phyloP scores from a whole-genome alignment of 805 yeast genomes.

The Komagataella pastoris region DNA sequence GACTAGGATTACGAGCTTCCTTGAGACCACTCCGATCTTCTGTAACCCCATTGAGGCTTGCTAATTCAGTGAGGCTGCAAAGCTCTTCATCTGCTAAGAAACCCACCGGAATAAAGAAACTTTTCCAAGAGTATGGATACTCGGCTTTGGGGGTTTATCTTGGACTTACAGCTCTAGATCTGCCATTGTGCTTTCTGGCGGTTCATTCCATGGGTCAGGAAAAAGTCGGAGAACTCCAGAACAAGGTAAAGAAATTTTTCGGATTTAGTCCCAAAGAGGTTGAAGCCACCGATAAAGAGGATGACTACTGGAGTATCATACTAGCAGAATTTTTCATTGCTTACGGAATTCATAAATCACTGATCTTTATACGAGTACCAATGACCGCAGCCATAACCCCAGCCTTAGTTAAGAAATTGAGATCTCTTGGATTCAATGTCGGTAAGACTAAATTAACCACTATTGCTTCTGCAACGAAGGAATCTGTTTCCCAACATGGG shows the following conservation, averaged over 20 bases:
- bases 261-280: conserved; percentile 38
- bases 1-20: neutral
- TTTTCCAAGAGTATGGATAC: conserved; percentile 81
- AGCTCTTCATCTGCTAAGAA: conserved; percentile 11
- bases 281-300: conserved; percentile 7
- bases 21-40: neutral
- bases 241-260: conserved; percentile 39
- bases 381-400: conserved; percentile 91
- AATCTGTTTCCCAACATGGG: conserved; percentile 13
- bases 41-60: neutral
- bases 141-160: conserved; percentile 81
- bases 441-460: conserved; percentile 37
- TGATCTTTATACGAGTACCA: conserved; percentile 77
- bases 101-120: conserved; percentile 39
- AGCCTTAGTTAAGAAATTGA: conserved; percentile 46
- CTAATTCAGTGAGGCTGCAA: neutral
- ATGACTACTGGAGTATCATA: conserved; percentile 17
- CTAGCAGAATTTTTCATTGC: conserved; percentile 84
- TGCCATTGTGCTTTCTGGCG: conserved; percentile 68
- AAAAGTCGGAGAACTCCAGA: conserved; percentile 53
- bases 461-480: conserved; percentile 18
- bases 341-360: conserved; percentile 83
- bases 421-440: conserved; percentile 70
- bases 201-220: conserved; percentile 89
- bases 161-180: conserved; percentile 58